Evolutionary conservation across 805 yeast species (phyloP).

Genomic region (Saturnispora kantuleensis): DNA sequence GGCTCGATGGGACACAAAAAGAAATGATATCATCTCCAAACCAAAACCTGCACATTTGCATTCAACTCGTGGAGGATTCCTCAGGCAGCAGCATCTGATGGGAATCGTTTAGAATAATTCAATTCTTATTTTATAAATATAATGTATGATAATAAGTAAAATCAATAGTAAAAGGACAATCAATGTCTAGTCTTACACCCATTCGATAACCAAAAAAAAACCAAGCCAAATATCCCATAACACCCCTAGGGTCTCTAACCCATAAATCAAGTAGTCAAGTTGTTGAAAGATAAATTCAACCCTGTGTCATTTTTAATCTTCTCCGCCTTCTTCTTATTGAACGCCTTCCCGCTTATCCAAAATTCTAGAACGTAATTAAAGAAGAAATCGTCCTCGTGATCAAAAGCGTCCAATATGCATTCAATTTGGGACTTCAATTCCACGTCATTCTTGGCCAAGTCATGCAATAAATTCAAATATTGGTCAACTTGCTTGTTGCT

Average conservation of each 20-base stretch:
- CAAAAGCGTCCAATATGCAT: conserved; percentile 21
- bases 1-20: too few relatives aligned
- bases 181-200: too few relatives aligned
- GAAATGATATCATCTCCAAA: too few relatives aligned
- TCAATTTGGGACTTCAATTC: conserved; percentile 23
- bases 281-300: not conserved
- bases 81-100: too few relatives aligned
- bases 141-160: too few relatives aligned
- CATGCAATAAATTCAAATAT: conserved; percentile 19
- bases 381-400: conserved; percentile 26
- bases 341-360: conserved; percentile 26
- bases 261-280: not conserved
- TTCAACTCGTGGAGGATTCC: too few relatives aligned
- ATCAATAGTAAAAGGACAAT: too few relatives aligned
- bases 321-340: conserved; percentile 20
- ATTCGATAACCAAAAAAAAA: not conserved
- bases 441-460: conserved; percentile 25
- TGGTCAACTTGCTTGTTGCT: conserved; percentile 20
- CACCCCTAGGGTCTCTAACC: not conserved
- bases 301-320: conserved; percentile 14
- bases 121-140: too few relatives aligned
- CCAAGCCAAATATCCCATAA: not conserved
- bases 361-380: conserved; percentile 26
- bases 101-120: too few relatives aligned
- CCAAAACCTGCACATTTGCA: too few relatives aligned